Percentiles rank a stretch among this genome's conserved stretches.
These are phyloP conservation scores for Parsonsia alboflavescens DNA, from an alignment of 257 asterid genomes.

Conservation along the genomic window DNA sequence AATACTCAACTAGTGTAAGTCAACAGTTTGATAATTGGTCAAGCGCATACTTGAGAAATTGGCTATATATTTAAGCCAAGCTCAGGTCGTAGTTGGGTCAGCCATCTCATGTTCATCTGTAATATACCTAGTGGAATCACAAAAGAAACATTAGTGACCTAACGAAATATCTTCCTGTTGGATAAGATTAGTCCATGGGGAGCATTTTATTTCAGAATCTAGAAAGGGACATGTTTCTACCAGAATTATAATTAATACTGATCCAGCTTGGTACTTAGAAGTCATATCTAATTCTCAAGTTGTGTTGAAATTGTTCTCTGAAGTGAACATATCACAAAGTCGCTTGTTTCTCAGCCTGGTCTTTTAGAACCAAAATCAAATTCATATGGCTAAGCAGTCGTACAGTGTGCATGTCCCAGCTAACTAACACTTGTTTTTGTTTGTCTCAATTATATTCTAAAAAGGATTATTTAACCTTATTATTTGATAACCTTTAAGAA, in stretches of 20 bases:
- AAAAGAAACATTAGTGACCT: not conserved
- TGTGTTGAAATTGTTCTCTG: not conserved
- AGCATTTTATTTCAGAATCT: not conserved
- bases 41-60: not conserved
- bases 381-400: not conserved
- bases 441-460: not conserved
- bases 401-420: not conserved
- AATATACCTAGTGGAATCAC: not conserved
- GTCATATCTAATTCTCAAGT: not conserved
- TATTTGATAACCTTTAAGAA: not conserved
- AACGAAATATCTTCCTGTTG: not conserved
- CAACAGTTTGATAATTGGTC: not conserved
- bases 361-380: not conserved
- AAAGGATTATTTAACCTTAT: not conserved
- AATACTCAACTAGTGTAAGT: constrained; percentile 84
- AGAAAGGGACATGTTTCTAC: not conserved
- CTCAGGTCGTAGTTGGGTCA: not conserved
- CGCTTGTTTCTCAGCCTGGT: not conserved
- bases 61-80: not conserved
- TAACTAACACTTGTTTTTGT: not conserved
- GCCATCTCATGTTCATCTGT: not conserved
- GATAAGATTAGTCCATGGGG: not conserved
- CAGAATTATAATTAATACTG: not conserved
- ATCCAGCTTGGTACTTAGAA: not conserved
- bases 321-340: not conserved